Conservation (phyloP, 2,329 filamentous ascomycete genomes). For the Bipolaris oryzae region DNA sequence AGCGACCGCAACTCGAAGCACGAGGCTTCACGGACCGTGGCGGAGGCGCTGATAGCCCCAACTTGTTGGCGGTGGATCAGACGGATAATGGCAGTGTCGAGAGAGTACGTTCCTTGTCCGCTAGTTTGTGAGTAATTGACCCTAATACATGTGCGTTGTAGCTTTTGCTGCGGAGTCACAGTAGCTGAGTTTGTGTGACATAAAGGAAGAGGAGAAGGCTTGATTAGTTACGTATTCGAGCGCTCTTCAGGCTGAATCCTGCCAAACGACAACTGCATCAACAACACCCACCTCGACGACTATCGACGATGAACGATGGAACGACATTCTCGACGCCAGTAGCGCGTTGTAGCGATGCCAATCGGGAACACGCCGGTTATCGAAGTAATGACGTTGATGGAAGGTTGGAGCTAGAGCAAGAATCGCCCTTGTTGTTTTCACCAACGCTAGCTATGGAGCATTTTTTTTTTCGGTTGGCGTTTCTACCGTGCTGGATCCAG, state of each 20-base stretch:
- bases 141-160: constrained; percentile 27
- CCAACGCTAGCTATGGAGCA: background rate
- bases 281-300: background rate
- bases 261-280: background rate
- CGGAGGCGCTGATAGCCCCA: constrained; percentile 66
- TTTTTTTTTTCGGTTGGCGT: background rate
- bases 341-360: background rate
- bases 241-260: background rate
- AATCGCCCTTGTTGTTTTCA: constrained; percentile 3
- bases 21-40: constrained; percentile 74
- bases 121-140: constrained; percentile 26
- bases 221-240: constrained; percentile 14
- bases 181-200: constrained; percentile 48
- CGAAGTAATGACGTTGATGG: background rate
- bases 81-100: constrained; percentile 66
- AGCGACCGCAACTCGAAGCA: constrained; percentile 62
- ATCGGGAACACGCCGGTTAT: background rate
- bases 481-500: constrained; percentile 1
- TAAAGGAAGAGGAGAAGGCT: constrained; percentile 27
- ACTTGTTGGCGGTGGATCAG: constrained; percentile 64
- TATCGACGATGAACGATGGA: background rate
- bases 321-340: background rate
- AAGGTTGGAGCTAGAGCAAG: background rate
- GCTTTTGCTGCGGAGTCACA: constrained; percentile 57
- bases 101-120: constrained; percentile 54